Base-by-base conservation (phyloP, 345 rosid species). In the Murraya paniculata region DNA sequence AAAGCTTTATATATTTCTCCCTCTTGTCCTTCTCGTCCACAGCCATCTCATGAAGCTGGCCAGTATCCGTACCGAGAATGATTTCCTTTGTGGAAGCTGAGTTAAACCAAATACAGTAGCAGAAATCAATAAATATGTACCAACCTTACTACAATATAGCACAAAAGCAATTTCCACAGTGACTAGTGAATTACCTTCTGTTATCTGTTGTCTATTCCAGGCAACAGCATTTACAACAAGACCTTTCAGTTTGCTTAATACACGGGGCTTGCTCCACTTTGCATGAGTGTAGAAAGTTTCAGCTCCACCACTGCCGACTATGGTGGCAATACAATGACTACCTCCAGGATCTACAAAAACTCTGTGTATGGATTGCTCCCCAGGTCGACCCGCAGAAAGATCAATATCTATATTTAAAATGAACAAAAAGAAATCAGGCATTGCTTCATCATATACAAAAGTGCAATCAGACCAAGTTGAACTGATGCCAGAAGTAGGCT, bases 341-440 rank as follows among this genome's bases (percentile, higher is more conserved):
- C 99, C 99, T 18, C 98, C 98, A 68, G 99, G 99, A 85, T 96
- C 98, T 72, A 94, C 95, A 82, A 94, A 96, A 80, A 92, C 97
- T 84, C 88, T 89, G 85, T 92, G 98, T 69, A 96, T 84, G 2
- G 95, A 91, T 85, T 90, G 97, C 81, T 96, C 99, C 41, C 98
- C 99, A 72, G 91, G 82, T 79, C 98, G 86, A 59, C 95, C 99
- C 50, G 58, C 90, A 31, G 97, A 90, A 31, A 96, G 92, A 91
- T 96, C 99, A 79, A 90, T 86, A 79, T 96, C 99, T 96, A 81
- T 4, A 68, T 19, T 38, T 61, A 64, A 81, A 60, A 75, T 24
- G 59, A 6, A 61, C 2, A n/a, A 72, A 36, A 41, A 60, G 68
- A 53, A 27, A 67, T 69, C 60, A 64, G 22, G 41, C 41, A 68